Conservation (phyloP, 352 stramenopile genomes). For the Halophytophthora polymorphica region DNA sequence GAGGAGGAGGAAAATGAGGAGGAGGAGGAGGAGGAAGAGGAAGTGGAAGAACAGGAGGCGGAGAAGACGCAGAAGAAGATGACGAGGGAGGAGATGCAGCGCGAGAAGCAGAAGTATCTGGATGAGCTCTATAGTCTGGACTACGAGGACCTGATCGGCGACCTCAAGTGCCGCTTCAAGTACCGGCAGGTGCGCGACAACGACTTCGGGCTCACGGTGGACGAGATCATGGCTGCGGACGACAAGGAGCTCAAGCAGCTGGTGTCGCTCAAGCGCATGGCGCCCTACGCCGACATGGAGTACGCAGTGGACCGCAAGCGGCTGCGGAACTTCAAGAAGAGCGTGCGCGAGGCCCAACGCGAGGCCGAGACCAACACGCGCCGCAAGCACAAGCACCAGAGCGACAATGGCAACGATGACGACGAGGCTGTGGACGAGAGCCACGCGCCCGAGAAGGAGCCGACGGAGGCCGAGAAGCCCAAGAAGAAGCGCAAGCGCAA, state of each 20-base stretch:
- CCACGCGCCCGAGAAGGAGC: slow-evolving; percentile 12
- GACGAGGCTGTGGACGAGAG: neutral
- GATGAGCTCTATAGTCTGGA: slow-evolving; percentile 98
- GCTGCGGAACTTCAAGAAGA: slow-evolving; percentile 79
- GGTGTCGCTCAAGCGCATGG: slow-evolving; percentile 97
- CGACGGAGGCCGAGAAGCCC: slow-evolving; percentile 16
- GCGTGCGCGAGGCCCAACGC: slow-evolving; percentile 30
- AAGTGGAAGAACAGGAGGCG: slow-evolving; percentile 27
- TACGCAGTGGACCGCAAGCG: slow-evolving; percentile 64
- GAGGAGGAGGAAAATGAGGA: slow-evolving; percentile 23
- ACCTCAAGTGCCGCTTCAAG: slow-evolving; percentile 97
- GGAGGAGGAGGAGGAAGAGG: slow-evolving; percentile 30
- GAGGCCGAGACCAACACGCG: slow-evolving; percentile 22
- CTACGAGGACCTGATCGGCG: slow-evolving; percentile 98
- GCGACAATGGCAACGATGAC: slow-evolving; percentile 12
- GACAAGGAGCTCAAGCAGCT: slow-evolving; percentile 96
- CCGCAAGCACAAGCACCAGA: slow-evolving; percentile 31
- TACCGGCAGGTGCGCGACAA: slow-evolving; percentile 95
- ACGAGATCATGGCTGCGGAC: slow-evolving; percentile 97
- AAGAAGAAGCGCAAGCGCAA: slow-evolving; percentile 76
- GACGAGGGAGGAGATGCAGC: slow-evolving; percentile 57
- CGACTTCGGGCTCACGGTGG: slow-evolving; percentile 94
- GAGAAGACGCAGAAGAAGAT: slow-evolving; percentile 41
- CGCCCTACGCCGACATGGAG: slow-evolving; percentile 91
- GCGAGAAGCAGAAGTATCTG: slow-evolving; percentile 90